These are phyloP conservation scores for Heliocybe sulcata DNA, from an alignment of 1,284 basidiomycete genomes.

Conservation along the genomic window DNA sequence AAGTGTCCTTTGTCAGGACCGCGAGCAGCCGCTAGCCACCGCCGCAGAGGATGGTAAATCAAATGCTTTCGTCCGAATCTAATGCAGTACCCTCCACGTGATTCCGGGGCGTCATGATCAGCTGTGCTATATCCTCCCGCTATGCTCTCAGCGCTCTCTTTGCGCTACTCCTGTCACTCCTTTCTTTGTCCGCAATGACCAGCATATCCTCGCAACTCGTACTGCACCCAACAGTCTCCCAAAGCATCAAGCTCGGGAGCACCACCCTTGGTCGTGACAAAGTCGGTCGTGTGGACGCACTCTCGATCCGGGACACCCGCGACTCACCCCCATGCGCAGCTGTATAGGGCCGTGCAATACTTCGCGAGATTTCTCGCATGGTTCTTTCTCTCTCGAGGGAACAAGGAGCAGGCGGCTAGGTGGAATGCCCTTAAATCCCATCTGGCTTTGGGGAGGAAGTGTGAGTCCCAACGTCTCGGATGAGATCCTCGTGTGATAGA, in stretches of 20 bases:
- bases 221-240: constrained; percentile 76
- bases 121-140: background rate
- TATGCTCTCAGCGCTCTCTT: constrained; percentile 6
- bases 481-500: background rate
- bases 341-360: constrained; percentile 90
- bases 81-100: background rate
- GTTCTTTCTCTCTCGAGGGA: constrained; percentile 60
- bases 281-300: constrained; percentile 29
- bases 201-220: constrained; percentile 69
- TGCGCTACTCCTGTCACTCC: constrained; percentile 6
- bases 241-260: constrained; percentile 68
- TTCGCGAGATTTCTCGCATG: constrained; percentile 88
- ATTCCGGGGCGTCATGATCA: background rate
- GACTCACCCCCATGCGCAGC: constrained; percentile 31
- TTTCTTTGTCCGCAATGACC: constrained; percentile 36
- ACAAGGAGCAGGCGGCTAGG: constrained; percentile 58
- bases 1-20: background rate
- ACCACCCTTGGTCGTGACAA: constrained; percentile 90
- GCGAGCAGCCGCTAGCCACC: no score
- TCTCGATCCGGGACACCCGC: background rate
- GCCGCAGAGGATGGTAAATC: background rate
- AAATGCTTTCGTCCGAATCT: background rate
- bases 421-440: constrained; percentile 80
- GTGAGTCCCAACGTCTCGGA: constrained; percentile 35
- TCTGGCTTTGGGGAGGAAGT: constrained; percentile 72